phyloP scores from a whole-genome alignment of 192 early-diverging fungal genomes.

The Dimargaris verticillata region DNA sequence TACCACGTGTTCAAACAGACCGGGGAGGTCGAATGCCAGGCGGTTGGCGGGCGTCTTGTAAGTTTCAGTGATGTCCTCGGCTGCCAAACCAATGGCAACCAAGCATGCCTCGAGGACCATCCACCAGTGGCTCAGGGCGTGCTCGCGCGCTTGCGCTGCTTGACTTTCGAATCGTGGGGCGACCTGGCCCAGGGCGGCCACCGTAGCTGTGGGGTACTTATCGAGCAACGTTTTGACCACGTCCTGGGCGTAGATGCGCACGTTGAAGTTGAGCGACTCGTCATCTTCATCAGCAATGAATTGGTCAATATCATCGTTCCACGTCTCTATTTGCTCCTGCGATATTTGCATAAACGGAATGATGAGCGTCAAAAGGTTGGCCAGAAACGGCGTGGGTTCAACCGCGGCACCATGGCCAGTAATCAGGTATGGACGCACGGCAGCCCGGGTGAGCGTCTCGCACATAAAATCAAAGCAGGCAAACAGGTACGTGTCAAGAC shows the following conservation, averaged over 20 bases:
- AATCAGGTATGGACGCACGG: not conserved
- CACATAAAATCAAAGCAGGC: not conserved
- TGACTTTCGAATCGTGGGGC: constrained; percentile 32
- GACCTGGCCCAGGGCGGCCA: constrained; percentile 33
- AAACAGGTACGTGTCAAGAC: constrained; percentile 3
- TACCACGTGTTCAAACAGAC: constrained; percentile 69
- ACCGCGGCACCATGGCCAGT: not conserved
- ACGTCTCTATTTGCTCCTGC: constrained; percentile 54
- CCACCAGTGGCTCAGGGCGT: constrained; percentile 53
- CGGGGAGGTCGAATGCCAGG: constrained; percentile 48
- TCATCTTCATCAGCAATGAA: constrained; percentile 87
- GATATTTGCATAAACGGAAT: constrained; percentile 72
- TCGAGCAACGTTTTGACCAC: constrained; percentile 43
- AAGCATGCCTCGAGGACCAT: constrained; percentile 71
- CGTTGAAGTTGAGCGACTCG: constrained; percentile 69
- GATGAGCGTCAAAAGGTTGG: constrained; percentile 35
- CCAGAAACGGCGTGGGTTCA: constrained; percentile 29
- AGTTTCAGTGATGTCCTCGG: constrained; percentile 37
- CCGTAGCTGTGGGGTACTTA: constrained; percentile 31
- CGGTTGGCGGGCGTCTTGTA: constrained; percentile 25
- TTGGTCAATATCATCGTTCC: constrained; percentile 71
- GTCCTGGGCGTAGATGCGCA: constrained; percentile 69
- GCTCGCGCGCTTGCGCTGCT: constrained; percentile 31
- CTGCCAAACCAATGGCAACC: constrained; percentile 51
- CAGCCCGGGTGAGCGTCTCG: not conserved